Percentiles rank a stretch among this genome's conserved stretches.
Evolutionary conservation across 352 stramenopile species (phyloP).

Genomic region (Globisporangium camurandrum): DNA sequence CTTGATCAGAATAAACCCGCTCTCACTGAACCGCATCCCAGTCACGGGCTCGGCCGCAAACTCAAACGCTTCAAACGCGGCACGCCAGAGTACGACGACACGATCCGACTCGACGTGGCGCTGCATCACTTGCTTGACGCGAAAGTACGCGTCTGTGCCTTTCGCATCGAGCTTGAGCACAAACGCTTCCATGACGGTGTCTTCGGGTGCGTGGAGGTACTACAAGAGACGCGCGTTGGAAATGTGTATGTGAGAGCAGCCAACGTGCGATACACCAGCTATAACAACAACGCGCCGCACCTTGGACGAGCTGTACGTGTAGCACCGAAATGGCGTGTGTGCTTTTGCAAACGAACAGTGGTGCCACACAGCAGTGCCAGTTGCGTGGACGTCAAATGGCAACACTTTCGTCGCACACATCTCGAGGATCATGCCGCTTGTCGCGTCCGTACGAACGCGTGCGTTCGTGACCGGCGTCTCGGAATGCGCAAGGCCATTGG

Average conservation of each 20-base stretch:
- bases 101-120: slow-evolving; percentile 40
- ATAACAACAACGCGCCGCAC: background rate
- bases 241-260: no score
- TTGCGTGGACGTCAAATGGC: slow-evolving; percentile 6
- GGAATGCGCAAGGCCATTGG: slow-evolving; percentile 1
- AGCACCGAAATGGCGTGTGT: background rate
- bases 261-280: no score
- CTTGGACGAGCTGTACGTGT: slow-evolving; percentile 4
- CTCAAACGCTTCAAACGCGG: slow-evolving; percentile 22
- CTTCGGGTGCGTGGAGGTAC: slow-evolving; percentile 19
- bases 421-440: slow-evolving; percentile 10
- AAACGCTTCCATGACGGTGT: slow-evolving; percentile 53
- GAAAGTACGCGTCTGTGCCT: slow-evolving; percentile 34
- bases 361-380: slow-evolving; percentile 6
- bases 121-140: slow-evolving; percentile 40
- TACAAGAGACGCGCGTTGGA: no score
- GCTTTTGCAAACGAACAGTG: slow-evolving; percentile 6
- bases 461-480: slow-evolving; percentile 1
- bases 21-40: slow-evolving; percentile 21
- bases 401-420: slow-evolving; percentile 10
- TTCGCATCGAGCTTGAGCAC: slow-evolving; percentile 46
- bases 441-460: background rate
- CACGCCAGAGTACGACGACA: slow-evolving; percentile 40
- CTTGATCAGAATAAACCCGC: slow-evolving; percentile 26
- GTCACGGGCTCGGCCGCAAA: slow-evolving; percentile 20